phyloP scores from a whole-genome alignment of 2,329 filamentous ascomycete genomes.

The Colletotrichum lupini region DNA sequence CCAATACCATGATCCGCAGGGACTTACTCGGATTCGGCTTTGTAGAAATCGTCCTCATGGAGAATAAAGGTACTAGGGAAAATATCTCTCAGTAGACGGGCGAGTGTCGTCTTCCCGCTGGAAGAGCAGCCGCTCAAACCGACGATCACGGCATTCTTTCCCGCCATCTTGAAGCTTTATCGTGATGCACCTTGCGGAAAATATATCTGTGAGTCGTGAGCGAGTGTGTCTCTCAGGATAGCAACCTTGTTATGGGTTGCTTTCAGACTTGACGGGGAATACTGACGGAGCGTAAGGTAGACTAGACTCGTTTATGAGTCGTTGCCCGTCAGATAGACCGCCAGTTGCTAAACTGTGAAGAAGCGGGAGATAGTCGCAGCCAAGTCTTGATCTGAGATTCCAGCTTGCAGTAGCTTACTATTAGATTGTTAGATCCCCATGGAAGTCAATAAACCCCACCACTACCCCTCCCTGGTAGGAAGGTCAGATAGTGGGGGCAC shows the following conservation, averaged over 20 bases:
- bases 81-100: slow-evolving; percentile 83
- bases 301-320: neutral
- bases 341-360: neutral
- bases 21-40: slow-evolving; percentile 74
- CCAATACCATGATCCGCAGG: neutral
- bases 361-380: slow-evolving; percentile 27
- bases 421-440: neutral
- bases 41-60: slow-evolving; percentile 97
- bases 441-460: slow-evolving; percentile 15
- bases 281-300: neutral
- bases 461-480: slow-evolving; percentile 24
- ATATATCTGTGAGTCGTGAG: neutral
- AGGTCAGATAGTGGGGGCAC: slow-evolving; percentile 19
- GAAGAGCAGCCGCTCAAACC: slow-evolving; percentile 91
- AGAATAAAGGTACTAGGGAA: slow-evolving; percentile 85
- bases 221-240: neutral
- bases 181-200: neutral
- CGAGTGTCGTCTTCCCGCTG: slow-evolving; percentile 94
- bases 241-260: neutral
- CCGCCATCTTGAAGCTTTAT: slow-evolving; percentile 42
- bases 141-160: slow-evolving; percentile 71
- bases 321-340: neutral
- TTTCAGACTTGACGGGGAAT: neutral
- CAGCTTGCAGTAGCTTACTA: slow-evolving; percentile 10
- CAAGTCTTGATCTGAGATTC: slow-evolving; percentile 25